A percentile compares a stretch with the other conserved stretches of the same genome.
Evolutionary conservation across 768 basidiomycete species (phyloP).

Genomic region (Chalciporus pseudorubinellus): DNA sequence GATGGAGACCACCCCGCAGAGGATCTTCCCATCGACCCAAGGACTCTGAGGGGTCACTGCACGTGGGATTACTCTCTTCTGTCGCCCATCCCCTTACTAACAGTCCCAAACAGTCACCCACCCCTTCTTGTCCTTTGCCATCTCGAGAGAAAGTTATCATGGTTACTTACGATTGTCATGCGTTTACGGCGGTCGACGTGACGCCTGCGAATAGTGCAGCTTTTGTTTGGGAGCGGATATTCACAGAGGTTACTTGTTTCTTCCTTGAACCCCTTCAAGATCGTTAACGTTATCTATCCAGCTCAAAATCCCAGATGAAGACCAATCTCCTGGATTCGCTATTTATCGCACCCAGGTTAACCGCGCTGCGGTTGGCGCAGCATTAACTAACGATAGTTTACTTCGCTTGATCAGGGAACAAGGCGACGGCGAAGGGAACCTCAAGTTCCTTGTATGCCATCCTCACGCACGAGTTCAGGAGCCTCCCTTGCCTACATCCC

Average conservation of each 20-base stretch:
- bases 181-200: slow-evolving; percentile 70
- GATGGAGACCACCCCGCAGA: slow-evolving; percentile 26
- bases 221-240: slow-evolving; percentile 77
- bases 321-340: slow-evolving; percentile 62
- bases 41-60: slow-evolving; percentile 27
- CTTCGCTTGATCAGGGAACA: slow-evolving; percentile 66
- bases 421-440: slow-evolving; percentile 74
- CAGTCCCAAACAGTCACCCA: slow-evolving; percentile 26
- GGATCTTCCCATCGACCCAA: slow-evolving; percentile 30
- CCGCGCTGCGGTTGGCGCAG: slow-evolving; percentile 67
- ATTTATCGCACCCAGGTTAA: slow-evolving; percentile 91
- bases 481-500: slow-evolving; percentile 37
- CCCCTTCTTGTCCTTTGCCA: slow-evolving; percentile 29
- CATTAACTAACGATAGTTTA: slow-evolving; percentile 68
- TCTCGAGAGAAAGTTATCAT: slow-evolving; percentile 46
- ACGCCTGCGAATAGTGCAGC: slow-evolving; percentile 60
- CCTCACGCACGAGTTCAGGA: slow-evolving; percentile 61
- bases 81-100: slow-evolving; percentile 12
- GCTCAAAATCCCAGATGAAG: slow-evolving; percentile 83
- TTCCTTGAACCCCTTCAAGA: neutral
- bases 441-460: slow-evolving; percentile 82
- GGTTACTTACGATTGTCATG: slow-evolving; percentile 77
- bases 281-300: slow-evolving; percentile 27
- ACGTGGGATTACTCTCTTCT: slow-evolving; percentile 11
- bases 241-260: slow-evolving; percentile 58